Evolutionary conservation across 176 grass and related monocot genomes (phyloP), one percentile per base, ranked within the genome.

Genomic region (Avena sativa): DNA sequence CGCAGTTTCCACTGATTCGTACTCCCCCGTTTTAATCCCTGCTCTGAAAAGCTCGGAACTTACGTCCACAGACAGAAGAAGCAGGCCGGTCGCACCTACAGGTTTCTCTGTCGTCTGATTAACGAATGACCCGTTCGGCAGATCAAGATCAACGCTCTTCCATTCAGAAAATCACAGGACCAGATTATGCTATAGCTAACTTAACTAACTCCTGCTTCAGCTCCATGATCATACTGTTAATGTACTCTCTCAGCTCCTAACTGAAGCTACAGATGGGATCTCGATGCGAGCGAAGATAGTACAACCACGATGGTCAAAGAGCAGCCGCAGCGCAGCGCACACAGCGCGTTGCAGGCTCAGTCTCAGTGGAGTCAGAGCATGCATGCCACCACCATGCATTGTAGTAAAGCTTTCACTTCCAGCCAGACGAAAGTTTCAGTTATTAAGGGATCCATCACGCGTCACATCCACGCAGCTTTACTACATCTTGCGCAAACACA

Each of bases 341-440:
- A 66, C 63, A 66, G 63, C 32, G 63, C 61, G 6, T 6, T 43
- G 40, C 40, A 43, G 40, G 40, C 5, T 6, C 40, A 26, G 61
- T 23, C 5, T 63, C 23, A 63, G 61, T 32, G 26, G 25, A 66
- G 63, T 66, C 63, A 66, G 63, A 66, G 63, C 63, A 66, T 66
- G 63, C 63, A 66, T 66, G 63, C 63, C 63, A 66, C 63, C 63
- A 66, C 63, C 62, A 65, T 65, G 63, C 26, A 66, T 66, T 66
- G 63, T 66, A 66, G 40, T 43, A 43, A 43, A 66, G 26, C 26
- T 66, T 66, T 66, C 63, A 32, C 15, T 66, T 66, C 26, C 1
- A 66, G 26, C 26, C 7, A 66, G 63, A 26, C 3, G 62, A 65
- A 65, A 28, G 62, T 65, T 65, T 65, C 25, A 30, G 62, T 66